These are phyloP conservation scores for Taphrina pruni DNA, from an alignment of 1,139 yeast species.

Conservation along the genomic window DNA sequence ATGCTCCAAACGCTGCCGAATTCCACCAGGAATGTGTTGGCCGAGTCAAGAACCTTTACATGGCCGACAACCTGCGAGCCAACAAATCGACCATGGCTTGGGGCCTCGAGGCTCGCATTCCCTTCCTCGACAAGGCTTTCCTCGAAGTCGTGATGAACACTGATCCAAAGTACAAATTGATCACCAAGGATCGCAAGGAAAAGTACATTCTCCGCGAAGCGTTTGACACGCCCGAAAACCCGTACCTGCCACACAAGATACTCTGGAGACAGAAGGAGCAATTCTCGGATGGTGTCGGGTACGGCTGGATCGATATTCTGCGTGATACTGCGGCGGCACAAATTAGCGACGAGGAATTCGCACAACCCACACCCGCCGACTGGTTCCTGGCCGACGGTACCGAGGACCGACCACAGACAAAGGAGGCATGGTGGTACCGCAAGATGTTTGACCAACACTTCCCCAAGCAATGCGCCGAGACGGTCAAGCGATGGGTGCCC, in stretches of 20 bases:
- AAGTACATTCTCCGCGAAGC: constrained; percentile 96
- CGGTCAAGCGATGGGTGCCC: constrained; percentile 99
- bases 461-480: constrained; percentile 86
- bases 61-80: constrained; percentile 97
- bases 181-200: constrained; percentile 79
- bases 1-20: constrained; percentile 88
- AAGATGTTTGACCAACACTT: constrained; percentile 91
- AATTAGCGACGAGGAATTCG: constrained; percentile 86
- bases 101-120: constrained; percentile 99
- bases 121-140: constrained; percentile 93
- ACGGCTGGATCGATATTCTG: constrained; percentile 98
- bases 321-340: constrained; percentile 91
- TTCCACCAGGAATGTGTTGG: constrained; percentile 95
- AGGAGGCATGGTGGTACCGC: constrained; percentile 99
- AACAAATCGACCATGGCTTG: constrained; percentile 99
- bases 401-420: constrained; percentile 87
- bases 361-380: constrained; percentile 80
- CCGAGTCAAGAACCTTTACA: constrained; percentile 95
- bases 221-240: constrained; percentile 83
- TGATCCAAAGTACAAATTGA: constrained; percentile 88
- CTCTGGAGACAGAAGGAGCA: constrained; percentile 99
- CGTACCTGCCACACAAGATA: constrained; percentile 93
- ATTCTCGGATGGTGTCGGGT: constrained; percentile 99
- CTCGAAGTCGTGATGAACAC: constrained; percentile 92
- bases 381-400: constrained; percentile 66